Percentiles rank a stretch among this genome's conserved stretches.
Conservation (phyloP, 805 yeast genomes). For the Metschnikowia matae region DNA sequence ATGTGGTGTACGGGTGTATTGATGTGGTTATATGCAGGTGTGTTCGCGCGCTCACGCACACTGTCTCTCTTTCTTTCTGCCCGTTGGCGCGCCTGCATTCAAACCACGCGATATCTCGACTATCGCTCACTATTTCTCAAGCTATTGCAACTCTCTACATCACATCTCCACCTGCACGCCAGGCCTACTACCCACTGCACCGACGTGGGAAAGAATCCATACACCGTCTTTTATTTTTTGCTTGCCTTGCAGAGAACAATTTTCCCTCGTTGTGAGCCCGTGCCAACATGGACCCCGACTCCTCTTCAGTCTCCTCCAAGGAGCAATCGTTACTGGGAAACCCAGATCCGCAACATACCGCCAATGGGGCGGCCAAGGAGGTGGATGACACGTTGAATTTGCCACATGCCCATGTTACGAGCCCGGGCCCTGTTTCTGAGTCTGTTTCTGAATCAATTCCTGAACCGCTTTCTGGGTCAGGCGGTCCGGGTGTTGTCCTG, state of each 20-base stretch:
- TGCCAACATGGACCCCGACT: background rate
- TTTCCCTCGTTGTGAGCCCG: background rate
- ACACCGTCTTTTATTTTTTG: background rate
- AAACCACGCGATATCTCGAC: slow-evolving; percentile 7
- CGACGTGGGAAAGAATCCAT: background rate
- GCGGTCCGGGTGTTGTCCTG: background rate
- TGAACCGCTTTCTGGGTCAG: background rate
- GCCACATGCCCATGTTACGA: background rate
- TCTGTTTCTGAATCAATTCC: background rate
- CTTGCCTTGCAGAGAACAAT: too few relatives aligned
- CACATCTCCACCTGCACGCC: background rate
- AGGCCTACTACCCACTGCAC: background rate
- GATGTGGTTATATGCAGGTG: background rate
- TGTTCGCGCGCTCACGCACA: background rate
- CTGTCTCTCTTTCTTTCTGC: background rate
- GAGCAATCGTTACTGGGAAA: background rate
- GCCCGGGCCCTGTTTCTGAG: background rate
- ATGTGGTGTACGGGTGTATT: background rate
- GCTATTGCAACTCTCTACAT: background rate
- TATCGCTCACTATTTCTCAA: background rate
- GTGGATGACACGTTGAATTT: too few relatives aligned
- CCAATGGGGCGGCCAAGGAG: background rate
- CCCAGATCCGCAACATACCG: background rate
- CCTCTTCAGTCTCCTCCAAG: background rate
- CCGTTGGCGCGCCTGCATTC: slow-evolving; percentile 2